Conservation (phyloP, 2,329 filamentous ascomycete species). For the Cladorrhinum sp. region DNA sequence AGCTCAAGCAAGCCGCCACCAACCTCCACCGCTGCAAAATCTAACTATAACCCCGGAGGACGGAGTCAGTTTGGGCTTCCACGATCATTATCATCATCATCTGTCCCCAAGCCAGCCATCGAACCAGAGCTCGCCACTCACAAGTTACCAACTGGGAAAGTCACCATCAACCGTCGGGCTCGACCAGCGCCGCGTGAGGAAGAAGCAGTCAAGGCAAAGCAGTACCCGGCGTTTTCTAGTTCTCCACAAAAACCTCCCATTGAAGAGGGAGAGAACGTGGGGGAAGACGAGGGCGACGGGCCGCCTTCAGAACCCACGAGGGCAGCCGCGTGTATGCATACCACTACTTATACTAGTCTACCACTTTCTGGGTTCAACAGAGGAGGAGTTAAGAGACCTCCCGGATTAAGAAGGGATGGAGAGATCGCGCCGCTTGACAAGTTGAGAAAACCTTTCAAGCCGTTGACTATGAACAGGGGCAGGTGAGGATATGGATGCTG, state of each 20-base stretch:
- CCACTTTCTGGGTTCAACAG: constrained; percentile 26
- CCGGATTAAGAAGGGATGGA: constrained; percentile 40
- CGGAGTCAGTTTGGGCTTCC: not conserved
- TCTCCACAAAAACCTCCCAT: constrained; percentile 40
- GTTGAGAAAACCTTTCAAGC: constrained; percentile 55
- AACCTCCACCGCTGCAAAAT: not conserved
- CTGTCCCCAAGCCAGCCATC: constrained; percentile 11
- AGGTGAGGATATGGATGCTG: constrained; percentile 16
- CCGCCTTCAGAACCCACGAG: constrained; percentile 35
- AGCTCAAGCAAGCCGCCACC: not conserved
- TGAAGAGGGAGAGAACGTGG: constrained; percentile 19
- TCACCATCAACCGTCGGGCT: constrained; percentile 35
- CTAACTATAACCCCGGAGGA: not conserved
- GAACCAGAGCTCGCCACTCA: constrained; percentile 36
- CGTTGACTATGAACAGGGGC: constrained; percentile 49
- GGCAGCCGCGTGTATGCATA: constrained; percentile 48
- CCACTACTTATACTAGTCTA: constrained; percentile 46
- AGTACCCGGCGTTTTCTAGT: constrained; percentile 59
- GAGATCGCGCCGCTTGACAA: constrained; percentile 47
- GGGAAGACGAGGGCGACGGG: constrained; percentile 31
- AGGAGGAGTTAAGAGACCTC: constrained; percentile 42
- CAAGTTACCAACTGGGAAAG: constrained; percentile 40
- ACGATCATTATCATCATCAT: constrained; percentile 10
- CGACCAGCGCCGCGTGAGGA: constrained; percentile 25
- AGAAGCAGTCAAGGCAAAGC: constrained; percentile 35